A percentile compares a stretch with the other conserved stretches of the same genome.
These are phyloP conservation scores for Termitomyces eurrhizus DNA, from an alignment of 768 basidiomycete species.

Conservation along the genomic window DNA sequence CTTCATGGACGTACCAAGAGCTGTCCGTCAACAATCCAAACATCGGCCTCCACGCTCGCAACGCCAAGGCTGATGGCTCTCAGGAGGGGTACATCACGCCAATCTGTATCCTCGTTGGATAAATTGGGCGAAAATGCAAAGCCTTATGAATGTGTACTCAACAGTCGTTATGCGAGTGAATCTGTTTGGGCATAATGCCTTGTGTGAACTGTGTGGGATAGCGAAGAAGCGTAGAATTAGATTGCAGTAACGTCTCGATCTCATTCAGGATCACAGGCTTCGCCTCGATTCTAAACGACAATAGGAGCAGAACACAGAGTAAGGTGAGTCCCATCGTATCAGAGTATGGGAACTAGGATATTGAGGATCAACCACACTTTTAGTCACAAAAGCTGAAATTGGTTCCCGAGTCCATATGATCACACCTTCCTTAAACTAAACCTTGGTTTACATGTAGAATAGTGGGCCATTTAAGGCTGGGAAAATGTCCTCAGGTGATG, in stretches of 20 bases:
- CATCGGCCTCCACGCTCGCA: conserved; percentile 51
- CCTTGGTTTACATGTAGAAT: neutral
- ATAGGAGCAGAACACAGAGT: conserved; percentile 1
- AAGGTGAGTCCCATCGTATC: conserved; percentile 8
- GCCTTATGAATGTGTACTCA: conserved; percentile 8
- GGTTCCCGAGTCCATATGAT: neutral
- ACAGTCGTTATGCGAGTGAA: conserved; percentile 60
- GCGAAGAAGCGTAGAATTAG: conserved; percentile 34
- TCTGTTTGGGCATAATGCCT: conserved; percentile 40
- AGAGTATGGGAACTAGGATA: neutral
- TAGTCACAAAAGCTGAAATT: neutral
- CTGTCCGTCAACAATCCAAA: conserved; percentile 41
- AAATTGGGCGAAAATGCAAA: neutral
- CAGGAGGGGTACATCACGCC: conserved; percentile 48
- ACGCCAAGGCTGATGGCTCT: conserved; percentile 47
- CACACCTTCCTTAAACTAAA: neutral
- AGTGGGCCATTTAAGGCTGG: no score
- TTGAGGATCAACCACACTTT: neutral
- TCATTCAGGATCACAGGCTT: conserved; percentile 13
- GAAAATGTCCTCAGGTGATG: neutral
- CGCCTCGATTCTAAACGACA: conserved; percentile 2
- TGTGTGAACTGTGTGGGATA: conserved; percentile 49
- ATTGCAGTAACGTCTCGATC: conserved; percentile 22
- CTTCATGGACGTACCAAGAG: conserved; percentile 31
- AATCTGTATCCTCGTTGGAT: conserved; percentile 30